These are phyloP conservation scores for Cadophora sp. DNA, from an alignment of 2,329 filamentous ascomycete genomes.

Conservation along the genomic window DNA sequence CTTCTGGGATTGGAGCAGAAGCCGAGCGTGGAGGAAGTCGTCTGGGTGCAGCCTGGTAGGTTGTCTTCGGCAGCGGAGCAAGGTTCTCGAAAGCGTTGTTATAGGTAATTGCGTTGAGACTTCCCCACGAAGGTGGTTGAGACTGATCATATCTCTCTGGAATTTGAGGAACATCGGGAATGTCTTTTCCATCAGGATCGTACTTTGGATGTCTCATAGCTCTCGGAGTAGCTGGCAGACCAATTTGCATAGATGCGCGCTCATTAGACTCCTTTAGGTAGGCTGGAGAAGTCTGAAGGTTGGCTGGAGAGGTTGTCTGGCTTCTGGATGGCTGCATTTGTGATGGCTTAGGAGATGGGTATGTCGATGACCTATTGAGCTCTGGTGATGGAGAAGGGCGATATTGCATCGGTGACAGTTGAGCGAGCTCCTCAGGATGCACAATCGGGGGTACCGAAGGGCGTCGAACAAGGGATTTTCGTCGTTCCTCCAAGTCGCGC, in stretches of 20 bases:
- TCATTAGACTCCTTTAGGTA: constrained; percentile 53
- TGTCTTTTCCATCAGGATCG: constrained; percentile 59
- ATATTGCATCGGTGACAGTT: constrained; percentile 41
- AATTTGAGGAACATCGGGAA: constrained; percentile 63
- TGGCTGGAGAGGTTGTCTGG: constrained; percentile 61
- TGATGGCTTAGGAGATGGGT: constrained; percentile 47
- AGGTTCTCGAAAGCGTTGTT: constrained; percentile 40
- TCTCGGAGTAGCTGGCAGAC: constrained; percentile 88
- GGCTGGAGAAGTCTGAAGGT: constrained; percentile 34
- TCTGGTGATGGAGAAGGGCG: constrained; percentile 37
- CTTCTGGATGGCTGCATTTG: constrained; percentile 57
- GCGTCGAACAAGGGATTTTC: constrained; percentile 81
- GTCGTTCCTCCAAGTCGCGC: constrained; percentile 85
- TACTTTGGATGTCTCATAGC: constrained; percentile 86
- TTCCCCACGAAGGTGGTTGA: constrained; percentile 35
- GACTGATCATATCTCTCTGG: constrained; percentile 51
- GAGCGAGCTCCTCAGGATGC: constrained; percentile 66
- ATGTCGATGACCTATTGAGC: constrained; percentile 33
- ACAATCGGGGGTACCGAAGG: constrained; percentile 82
- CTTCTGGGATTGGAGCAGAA: constrained; percentile 63
- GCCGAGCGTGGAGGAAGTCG: constrained; percentile 60
- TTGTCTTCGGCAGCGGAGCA: constrained; percentile 43
- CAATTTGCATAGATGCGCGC: constrained; percentile 62
- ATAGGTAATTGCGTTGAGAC: constrained; percentile 37
- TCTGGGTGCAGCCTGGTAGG: constrained; percentile 54